Evolutionary conservation across 352 stramenopile species (phyloP).

Genomic region (Phytopythium delawarense): DNA sequence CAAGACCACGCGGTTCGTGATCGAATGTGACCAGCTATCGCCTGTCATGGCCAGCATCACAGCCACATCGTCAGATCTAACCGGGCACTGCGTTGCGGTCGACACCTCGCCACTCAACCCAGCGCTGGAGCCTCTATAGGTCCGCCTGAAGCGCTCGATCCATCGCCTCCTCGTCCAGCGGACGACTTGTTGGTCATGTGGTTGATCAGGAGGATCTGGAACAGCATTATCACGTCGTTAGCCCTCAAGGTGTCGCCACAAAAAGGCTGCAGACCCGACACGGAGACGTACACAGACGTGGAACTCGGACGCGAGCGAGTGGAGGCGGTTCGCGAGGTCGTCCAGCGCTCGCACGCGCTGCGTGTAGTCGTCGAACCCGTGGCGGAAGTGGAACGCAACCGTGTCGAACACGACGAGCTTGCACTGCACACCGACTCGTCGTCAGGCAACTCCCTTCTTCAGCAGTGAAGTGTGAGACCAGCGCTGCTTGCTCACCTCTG

Average conservation of each 20-base stretch:
- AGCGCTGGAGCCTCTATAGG: slow-evolving; percentile 22
- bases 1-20: slow-evolving; percentile 58
- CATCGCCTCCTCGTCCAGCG: slow-evolving; percentile 1
- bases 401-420: slow-evolving; percentile 91
- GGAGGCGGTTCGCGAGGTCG: slow-evolving; percentile 65
- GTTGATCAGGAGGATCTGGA: slow-evolving; percentile 61
- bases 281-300: slow-evolving; percentile 37
- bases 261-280: neutral
- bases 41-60: slow-evolving; percentile 21
- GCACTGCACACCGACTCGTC: slow-evolving; percentile 29
- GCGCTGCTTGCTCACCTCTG: slow-evolving; percentile 20
- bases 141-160: neutral
- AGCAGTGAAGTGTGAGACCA: neutral
- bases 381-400: slow-evolving; percentile 93
- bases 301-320: slow-evolving; percentile 50
- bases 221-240: neutral
- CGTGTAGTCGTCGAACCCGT: slow-evolving; percentile 73
- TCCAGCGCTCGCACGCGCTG: slow-evolving; percentile 67
- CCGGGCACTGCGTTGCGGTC: neutral
- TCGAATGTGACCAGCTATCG: slow-evolving; percentile 64
- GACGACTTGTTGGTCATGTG: slow-evolving; percentile 64
- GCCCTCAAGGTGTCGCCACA: neutral
- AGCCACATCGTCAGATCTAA: neutral
- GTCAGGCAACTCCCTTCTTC: neutral
- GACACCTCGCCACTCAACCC: slow-evolving; percentile 10